Evolutionary conservation across 2,329 filamentous ascomycete genomes (phyloP).

Genomic region (Sporothrix euskadiensis): DNA sequence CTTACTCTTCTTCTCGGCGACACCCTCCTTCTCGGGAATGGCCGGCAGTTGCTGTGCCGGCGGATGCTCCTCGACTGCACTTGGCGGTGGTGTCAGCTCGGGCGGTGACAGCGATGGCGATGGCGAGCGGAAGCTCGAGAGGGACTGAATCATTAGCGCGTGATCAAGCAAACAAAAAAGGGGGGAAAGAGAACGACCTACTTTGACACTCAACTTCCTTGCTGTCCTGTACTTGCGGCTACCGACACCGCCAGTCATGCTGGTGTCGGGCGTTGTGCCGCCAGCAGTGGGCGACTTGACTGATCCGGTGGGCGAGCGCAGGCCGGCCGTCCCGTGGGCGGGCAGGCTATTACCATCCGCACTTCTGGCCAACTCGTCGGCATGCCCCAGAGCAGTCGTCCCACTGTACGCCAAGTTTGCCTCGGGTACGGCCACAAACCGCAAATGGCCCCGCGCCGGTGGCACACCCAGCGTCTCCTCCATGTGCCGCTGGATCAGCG

Average conservation of each 20-base stretch:
- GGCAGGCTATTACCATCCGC: background rate
- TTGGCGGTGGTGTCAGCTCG: background rate
- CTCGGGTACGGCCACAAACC: slow-evolving; percentile 69
- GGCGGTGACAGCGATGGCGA: slow-evolving; percentile 17
- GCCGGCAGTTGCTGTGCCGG: slow-evolving; percentile 6
- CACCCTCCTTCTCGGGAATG: slow-evolving; percentile 28
- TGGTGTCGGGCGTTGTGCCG: background rate
- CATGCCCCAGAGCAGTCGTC: slow-evolving; percentile 67
- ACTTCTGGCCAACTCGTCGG: slow-evolving; percentile 54
- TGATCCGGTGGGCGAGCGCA: slow-evolving; percentile 10
- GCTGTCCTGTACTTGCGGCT: slow-evolving; percentile 34
- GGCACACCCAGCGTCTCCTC: slow-evolving; percentile 68
- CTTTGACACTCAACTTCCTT: slow-evolving; percentile 44
- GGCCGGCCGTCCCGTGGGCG: background rate
- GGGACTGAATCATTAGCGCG: slow-evolving; percentile 18
- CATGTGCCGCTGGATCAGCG: slow-evolving; percentile 75
- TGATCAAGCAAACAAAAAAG: background rate
- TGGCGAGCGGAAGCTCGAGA: slow-evolving; percentile 28
- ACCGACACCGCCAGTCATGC: slow-evolving; percentile 12
- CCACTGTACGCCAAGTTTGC: slow-evolving; percentile 72
- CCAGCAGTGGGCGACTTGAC: slow-evolving; percentile 17
- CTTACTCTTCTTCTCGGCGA: background rate
- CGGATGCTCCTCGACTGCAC: background rate
- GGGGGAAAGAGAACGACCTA: slow-evolving; percentile 28
- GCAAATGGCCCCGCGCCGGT: slow-evolving; percentile 67